Evolutionary conservation across 179 eudicot species (phyloP).

Genomic region (Actinidia arguta): DNA sequence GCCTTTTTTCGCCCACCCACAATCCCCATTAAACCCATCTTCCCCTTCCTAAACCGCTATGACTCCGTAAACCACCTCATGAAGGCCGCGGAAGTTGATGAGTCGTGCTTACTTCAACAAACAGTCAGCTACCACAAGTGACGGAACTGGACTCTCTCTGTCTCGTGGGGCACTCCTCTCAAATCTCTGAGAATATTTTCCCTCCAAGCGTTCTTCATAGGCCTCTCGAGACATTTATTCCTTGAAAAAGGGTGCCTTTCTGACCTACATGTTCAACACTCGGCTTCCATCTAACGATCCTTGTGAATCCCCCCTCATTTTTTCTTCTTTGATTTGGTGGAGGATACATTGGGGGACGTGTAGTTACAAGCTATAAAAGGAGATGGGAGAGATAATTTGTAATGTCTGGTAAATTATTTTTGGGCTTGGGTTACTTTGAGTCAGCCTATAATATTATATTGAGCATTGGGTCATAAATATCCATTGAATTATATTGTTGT

Average conservation of each 20-base stretch:
- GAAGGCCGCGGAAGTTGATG: conserved; percentile 56
- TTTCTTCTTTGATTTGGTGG: conserved; percentile 36
- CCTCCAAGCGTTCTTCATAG: conserved; percentile 48
- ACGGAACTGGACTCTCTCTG: conserved; percentile 61
- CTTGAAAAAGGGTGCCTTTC: conserved; percentile 40
- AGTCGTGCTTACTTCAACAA: conserved; percentile 72
- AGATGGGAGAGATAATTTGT: too few relatives aligned
- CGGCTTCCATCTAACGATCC: conserved; percentile 26
- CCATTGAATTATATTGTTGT: too few relatives aligned
- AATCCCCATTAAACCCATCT: conserved; percentile 64
- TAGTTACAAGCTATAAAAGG: conserved; percentile 29
- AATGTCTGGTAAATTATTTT: too few relatives aligned
- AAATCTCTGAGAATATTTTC: conserved; percentile 53
- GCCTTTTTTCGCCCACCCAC: conserved; percentile 75
- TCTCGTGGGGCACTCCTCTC: conserved; percentile 75
- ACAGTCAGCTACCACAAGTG: conserved; percentile 61
- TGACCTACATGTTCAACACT: conserved; percentile 50
- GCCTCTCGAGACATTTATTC: conserved; percentile 61
- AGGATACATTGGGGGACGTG: neutral
- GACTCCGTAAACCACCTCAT: conserved; percentile 62
- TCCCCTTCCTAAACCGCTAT: conserved; percentile 57
- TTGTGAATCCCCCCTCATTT: conserved; percentile 41
- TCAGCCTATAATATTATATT: too few relatives aligned
- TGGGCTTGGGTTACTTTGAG: too few relatives aligned
- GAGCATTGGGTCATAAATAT: too few relatives aligned